Evolutionary conservation across 495 filamentous ascomycete genomes (phyloP), one percentile per base, ranked within the genome.

Genomic region (Neurospora sp.): DNA sequence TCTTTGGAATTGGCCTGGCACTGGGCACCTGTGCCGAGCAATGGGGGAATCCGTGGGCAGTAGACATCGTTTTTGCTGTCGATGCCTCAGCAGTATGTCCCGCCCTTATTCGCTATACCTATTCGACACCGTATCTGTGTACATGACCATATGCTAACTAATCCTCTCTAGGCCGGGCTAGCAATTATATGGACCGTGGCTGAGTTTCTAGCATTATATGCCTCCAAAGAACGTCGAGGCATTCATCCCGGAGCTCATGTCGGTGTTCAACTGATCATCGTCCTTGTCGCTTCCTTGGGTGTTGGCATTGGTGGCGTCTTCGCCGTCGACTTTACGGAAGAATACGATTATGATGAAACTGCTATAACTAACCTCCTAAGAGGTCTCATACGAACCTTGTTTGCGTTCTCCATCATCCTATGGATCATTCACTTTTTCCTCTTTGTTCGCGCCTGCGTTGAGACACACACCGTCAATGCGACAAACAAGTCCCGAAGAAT

Each of bases 371-470:
- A 74, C 45, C 20, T 69, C 44, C 38, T 40, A 44, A 10, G 39
- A n/a, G 4, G 71, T 69, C 6, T 40, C 59, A 9, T 20, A 75
- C 42, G 70, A 31, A 70, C 31, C 42, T 4, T 27, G 8, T 69
- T 81, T 40, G 79, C 20, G 1, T 73, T 79, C 70, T 75, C 75
- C 3, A 65, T 65, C 41, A 20, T 74, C 20, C 40, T 75, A 9
- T 69, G 77, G 12, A 37, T 80, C 31, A 73, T 75, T 37, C 78
- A 84, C 71, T 83, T 86, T 74, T 70, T 81, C 44, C 78, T 86
- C 7, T 85, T 86, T 71, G 75, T 82, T 14, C 70, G 82, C n/a
- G 82, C 82, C 1, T 86, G 84, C 48, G 78, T 83, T 73, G 83
- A 85, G 35, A 83, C 81, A 16, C 71, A 80, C 69, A 76, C 74